Evolutionary conservation across 306 rosid genomes (phyloP), one percentile per base, ranked within the genome.

Genomic region (Luffa acutangula): DNA sequence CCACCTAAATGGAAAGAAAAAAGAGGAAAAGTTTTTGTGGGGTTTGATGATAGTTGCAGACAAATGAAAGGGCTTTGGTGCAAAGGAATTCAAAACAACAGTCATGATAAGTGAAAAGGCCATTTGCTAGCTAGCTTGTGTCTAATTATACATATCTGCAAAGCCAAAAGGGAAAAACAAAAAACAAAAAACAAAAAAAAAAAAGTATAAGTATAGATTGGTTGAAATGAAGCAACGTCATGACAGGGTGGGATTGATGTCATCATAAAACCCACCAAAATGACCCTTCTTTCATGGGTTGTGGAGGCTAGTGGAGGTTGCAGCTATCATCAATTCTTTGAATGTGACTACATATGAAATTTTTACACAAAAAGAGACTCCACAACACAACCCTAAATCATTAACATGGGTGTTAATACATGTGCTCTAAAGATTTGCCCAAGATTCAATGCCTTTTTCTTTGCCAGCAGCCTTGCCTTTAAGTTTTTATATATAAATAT

Each of bases 211-310:
- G 60, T 49, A 15, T 0, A 73, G 62, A 49, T 7, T 74, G 78
- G 78, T 4, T 31, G 12, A 74, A 54, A 53, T 43, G 78, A 49
- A 52, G 62, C 21, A 53, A 74, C 60, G 78, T 74, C 78, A 74
- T 52, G 78, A 74, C 17, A 74, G 78, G 12, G 78, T 74, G 45
- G 78, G 48, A 74, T 74, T 74, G 78, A 74, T 33, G 62, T 74
- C 78, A 74, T 74, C 31, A 74, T 74, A 74, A 52, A 74, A 49
- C 78, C 78, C 63, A 74, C 62, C 62, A 51, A 74, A 74, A 34
- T 52, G 62, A 33, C 77, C 63, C 42, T 49, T 70, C 15, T 73
- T 25, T 49, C 39, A 8, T 74, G 59, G 43, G 31, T 74, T 33
- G 62, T 25, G 59, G 77, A 45, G 75, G 59, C 59, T 74, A 74